phyloP scores from a whole-genome alignment of 1,284 basidiomycete species.

The Gomphus bonarii region DNA sequence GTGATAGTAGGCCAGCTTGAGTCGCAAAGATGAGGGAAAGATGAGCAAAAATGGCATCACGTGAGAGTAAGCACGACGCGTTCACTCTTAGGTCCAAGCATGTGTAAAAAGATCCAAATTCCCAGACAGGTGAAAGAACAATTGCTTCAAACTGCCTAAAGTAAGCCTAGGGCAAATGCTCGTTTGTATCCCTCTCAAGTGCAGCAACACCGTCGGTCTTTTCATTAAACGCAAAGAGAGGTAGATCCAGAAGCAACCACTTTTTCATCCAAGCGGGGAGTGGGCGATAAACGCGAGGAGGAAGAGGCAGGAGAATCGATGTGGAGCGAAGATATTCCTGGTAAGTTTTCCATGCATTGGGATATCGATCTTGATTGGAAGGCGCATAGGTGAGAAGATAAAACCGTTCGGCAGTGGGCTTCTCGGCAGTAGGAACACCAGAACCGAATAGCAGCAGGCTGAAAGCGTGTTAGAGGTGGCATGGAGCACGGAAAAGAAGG shows the following conservation, averaged over 20 bases:
- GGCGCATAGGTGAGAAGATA: constrained; percentile 46
- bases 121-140: background rate
- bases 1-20: background rate
- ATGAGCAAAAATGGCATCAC: background rate
- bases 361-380: constrained; percentile 22
- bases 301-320: constrained; percentile 57
- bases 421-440: constrained; percentile 65
- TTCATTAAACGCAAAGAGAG: constrained; percentile 52
- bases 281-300: constrained; percentile 44
- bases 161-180: background rate
- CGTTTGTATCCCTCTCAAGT: constrained; percentile 22
- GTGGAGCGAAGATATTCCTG: constrained; percentile 48
- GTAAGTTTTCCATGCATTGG: constrained; percentile 44
- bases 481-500: background rate
- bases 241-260: constrained; percentile 53
- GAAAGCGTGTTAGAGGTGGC: constrained; percentile 13
- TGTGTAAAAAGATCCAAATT: background rate
- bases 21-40: background rate
- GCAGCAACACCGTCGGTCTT: constrained; percentile 37
- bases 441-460: constrained; percentile 60
- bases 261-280: constrained; percentile 49
- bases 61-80: background rate
- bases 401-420: constrained; percentile 56
- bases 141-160: background rate
- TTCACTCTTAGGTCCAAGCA: background rate